phyloP scores from a whole-genome alignment of 805 yeast genomes.

The Maudiozyma serrabonitensis region DNA sequence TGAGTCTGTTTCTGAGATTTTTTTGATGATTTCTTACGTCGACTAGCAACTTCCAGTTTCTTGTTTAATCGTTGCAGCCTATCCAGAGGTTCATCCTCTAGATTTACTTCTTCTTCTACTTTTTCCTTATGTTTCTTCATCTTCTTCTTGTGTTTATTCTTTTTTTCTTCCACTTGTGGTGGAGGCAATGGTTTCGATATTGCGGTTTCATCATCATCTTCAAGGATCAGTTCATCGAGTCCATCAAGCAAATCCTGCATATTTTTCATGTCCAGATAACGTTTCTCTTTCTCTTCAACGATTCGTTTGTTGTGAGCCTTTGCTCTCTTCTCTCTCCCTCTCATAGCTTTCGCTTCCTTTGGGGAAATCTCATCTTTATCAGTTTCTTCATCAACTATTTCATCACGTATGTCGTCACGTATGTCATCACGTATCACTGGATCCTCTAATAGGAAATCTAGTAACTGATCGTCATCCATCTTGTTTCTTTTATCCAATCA shows the following conservation, averaged over 20 bases:
- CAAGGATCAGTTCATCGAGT: conserved; percentile 6
- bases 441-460: conserved; percentile 14
- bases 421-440: neutral
- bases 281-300: neutral
- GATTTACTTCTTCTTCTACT: neutral
- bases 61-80: neutral
- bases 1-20: neutral
- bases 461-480: conserved; percentile 14
- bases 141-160: neutral
- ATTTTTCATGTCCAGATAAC: neutral
- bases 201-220: neutral
- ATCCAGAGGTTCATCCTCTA: neutral
- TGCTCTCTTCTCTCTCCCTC: neutral
- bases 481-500: neutral
- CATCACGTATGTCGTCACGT: neutral
- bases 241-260: conserved; percentile 5
- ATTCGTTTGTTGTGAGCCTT: neutral
- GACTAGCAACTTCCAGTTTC: neutral
- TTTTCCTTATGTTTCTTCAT: neutral
- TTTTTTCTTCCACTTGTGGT: neutral
- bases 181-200: too few species aligned
- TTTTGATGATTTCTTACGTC: neutral
- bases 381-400: neutral
- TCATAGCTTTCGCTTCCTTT: neutral
- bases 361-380: neutral